These are phyloP conservation scores for Pyricularia sp. DNA, from an alignment of 2,329 filamentous ascomycete genomes.

Conservation along the genomic window DNA sequence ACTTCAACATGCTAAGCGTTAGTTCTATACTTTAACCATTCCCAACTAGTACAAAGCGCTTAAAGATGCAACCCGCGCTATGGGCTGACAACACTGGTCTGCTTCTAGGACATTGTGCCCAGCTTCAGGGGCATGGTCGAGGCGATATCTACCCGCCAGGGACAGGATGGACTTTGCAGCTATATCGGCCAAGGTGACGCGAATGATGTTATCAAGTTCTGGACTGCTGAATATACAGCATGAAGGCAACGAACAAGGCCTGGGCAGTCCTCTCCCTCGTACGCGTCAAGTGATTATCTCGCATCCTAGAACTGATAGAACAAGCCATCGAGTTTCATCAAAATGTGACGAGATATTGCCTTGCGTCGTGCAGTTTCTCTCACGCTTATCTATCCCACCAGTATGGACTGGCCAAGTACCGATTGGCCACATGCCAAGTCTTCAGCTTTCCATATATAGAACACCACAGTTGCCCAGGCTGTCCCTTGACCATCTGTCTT, in stretches of 20 bases:
- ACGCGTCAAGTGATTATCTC: not conserved
- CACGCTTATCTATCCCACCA: no score
- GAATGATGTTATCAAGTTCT: conserved; percentile 7
- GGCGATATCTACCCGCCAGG: not conserved
- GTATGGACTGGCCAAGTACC: no score
- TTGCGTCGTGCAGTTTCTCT: no score
- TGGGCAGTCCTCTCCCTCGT: no score
- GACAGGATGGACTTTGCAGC: not conserved
- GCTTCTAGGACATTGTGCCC: not conserved
- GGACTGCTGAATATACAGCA: conserved; percentile 6
- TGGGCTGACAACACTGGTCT: not conserved
- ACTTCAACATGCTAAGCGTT: not conserved
- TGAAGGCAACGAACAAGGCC: not conserved
- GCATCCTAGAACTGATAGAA: not conserved
- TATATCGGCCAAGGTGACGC: not conserved
- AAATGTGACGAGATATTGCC: not conserved
- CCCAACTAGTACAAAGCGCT: not conserved
- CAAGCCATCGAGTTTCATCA: not conserved
- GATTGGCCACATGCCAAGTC: not conserved
- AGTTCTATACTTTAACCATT: not conserved
- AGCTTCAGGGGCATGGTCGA: not conserved
- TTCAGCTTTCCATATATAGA: not conserved
- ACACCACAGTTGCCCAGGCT: not conserved
- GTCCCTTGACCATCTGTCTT: no score
- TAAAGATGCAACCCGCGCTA: not conserved